Evolutionary conservation across 805 yeast species (phyloP).

Genomic region (Wickerhamiella bombiphila): DNA sequence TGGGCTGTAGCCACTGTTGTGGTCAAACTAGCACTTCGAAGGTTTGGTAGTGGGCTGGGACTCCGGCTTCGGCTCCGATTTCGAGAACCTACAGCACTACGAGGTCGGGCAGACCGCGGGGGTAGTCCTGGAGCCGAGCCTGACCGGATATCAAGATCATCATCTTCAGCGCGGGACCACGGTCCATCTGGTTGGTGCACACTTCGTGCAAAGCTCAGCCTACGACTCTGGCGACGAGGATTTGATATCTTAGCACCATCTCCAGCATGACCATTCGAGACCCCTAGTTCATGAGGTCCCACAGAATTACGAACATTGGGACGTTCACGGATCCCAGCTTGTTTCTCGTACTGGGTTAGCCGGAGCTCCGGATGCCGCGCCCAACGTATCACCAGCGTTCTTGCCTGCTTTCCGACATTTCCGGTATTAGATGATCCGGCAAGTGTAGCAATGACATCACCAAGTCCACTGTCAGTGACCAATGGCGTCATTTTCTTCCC

Average conservation of each 20-base stretch:
- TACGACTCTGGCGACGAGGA: neutral
- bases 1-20: slow-evolving; percentile 32
- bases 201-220: neutral
- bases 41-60: slow-evolving; percentile 12
- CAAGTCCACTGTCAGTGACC: slow-evolving; percentile 15
- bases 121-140: too few species aligned
- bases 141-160: neutral
- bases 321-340: slow-evolving; percentile 11
- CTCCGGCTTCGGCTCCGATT: slow-evolving; percentile 5
- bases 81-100: neutral
- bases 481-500: slow-evolving; percentile 14
- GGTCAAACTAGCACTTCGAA: slow-evolving; percentile 16
- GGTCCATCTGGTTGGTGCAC: neutral
- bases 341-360: slow-evolving; percentile 4
- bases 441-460: slow-evolving; percentile 32
- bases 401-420: slow-evolving; percentile 35
- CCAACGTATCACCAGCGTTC: slow-evolving; percentile 53
- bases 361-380: slow-evolving; percentile 18
- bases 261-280: too few species aligned
- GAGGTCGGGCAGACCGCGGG: neutral
- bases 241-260: neutral
- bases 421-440: slow-evolving; percentile 24
- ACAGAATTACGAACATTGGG: neutral
- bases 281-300: neutral
- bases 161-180: neutral